Base-by-base conservation (phyloP, 768 basidiomycete genomes). In the Agaricus subrufescens region DNA sequence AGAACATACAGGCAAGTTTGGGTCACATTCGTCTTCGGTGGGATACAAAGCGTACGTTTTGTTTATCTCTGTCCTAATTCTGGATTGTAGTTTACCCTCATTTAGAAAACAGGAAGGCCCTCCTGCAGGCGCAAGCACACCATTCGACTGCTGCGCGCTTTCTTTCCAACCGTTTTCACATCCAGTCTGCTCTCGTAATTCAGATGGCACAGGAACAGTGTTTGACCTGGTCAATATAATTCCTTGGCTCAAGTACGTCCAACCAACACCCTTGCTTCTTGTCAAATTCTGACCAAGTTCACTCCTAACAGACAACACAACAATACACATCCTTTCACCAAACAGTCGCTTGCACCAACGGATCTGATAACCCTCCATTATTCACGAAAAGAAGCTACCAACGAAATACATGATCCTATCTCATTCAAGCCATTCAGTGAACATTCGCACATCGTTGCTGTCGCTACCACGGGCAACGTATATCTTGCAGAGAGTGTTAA, bases 391-490 rank as follows among this genome's bases (percentile, higher is more conserved):
- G 80, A 81, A 65, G 75, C 89, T 2, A 84, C 92, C 26, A 89
- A 89, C 39, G 89, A 94, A 69, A 83, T 91, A 11, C 88, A 97
- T 67, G 97, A 99, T 68, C 97, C 97, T 0, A 94, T 99, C 44
- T 93, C 94, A 3, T 99, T 96, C 82, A 98, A 98, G 69, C 89
- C 91, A 2, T 97, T 99, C 79, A 94, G 81, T 66, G 89, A 96
- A 60, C 96, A 98, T 68, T 95, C 96, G 1, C 91, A 98, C 66
- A 91, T 99, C 54, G 91, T 94, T 38, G 90, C 91, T 42, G 85
- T 97, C 61, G 86, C 87, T 5, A 87, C 85, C 0, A 94, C 93
- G 0, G 94, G 94, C 14, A 97, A 97, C 66, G 94, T 98, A 12
- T 98, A 90, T 69, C 78, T 95, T 15, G 87, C 89, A 7, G 97